Evolutionary conservation across 768 basidiomycete species (phyloP).

Genomic region (Tricholoma furcatifolium): DNA sequence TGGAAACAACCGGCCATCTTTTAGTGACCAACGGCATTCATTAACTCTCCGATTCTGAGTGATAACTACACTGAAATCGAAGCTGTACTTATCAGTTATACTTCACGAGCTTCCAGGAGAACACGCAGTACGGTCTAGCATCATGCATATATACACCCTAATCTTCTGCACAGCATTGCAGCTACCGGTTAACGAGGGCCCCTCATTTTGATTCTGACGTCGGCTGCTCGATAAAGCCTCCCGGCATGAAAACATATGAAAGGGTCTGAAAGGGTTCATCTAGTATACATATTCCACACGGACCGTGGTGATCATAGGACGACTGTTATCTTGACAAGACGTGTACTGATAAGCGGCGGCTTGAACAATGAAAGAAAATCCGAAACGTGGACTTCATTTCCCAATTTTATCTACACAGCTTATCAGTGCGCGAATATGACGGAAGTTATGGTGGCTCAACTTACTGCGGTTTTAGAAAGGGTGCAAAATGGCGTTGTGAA

Average conservation of each 20-base stretch:
- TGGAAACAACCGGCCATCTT: no score
- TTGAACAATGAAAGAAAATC: neutral
- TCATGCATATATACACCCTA: no score
- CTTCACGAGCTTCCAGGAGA: neutral
- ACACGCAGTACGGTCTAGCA: no score
- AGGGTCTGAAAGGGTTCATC: neutral
- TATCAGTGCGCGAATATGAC: neutral
- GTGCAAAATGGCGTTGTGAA: neutral
- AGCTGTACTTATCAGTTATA: neutral
- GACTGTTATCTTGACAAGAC: neutral
- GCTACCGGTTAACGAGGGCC: neutral
- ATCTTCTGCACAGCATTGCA: slow-evolving; percentile 11
- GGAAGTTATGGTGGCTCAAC: neutral
- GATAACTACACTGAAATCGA: no score
- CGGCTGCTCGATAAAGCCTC: slow-evolving; percentile 2
- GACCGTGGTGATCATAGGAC: neutral
- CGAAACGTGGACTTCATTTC: slow-evolving; percentile 4
- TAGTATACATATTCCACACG: neutral
- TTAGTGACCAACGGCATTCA: no score
- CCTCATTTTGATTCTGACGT: slow-evolving; percentile 4
- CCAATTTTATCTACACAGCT: neutral
- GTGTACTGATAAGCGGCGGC: neutral
- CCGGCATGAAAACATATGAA: neutral
- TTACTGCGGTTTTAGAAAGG: neutral
- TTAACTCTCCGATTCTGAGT: no score